Evolutionary conservation across 1,139 yeast genomes (phyloP).

Genomic region (Saccharomycopsis hybrid): DNA sequence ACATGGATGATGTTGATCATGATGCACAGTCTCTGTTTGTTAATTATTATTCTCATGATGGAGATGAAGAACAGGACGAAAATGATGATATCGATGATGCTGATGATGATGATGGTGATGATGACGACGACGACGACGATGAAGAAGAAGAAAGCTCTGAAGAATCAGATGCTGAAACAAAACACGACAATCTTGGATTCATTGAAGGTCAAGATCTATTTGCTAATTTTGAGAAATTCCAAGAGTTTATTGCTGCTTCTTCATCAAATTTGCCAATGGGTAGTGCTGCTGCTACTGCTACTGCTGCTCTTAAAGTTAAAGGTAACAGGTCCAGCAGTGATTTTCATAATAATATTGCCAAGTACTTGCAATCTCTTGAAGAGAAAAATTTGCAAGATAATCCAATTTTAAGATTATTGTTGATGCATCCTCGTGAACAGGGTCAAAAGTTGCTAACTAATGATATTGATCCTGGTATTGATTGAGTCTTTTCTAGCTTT

Average conservation of each 20-base stretch:
- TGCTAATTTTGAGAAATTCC: no score
- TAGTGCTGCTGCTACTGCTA: neutral
- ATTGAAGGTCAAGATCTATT: no score
- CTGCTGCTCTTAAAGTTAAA: neutral
- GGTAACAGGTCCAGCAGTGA: neutral
- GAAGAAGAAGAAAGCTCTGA: neutral
- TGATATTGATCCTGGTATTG: neutral
- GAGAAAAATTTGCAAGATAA: neutral
- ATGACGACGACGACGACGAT: neutral
- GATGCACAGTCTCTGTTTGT: neutral
- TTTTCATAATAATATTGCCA: neutral
- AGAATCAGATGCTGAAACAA: neutral
- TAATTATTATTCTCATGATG: neutral
- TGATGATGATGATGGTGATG: neutral
- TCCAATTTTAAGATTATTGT: conserved; percentile 4
- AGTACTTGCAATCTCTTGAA: neutral
- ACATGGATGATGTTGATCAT: neutral
- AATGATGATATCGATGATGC: neutral
- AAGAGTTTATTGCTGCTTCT: neutral
- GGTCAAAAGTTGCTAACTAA: neutral
- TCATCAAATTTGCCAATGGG: no score
- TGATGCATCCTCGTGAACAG: neutral
- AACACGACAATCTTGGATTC: neutral
- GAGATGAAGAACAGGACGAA: neutral
- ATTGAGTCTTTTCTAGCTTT: neutral